phyloP scores from a whole-genome alignment of 768 basidiomycete species.

The Lactarius deliciosus region DNA sequence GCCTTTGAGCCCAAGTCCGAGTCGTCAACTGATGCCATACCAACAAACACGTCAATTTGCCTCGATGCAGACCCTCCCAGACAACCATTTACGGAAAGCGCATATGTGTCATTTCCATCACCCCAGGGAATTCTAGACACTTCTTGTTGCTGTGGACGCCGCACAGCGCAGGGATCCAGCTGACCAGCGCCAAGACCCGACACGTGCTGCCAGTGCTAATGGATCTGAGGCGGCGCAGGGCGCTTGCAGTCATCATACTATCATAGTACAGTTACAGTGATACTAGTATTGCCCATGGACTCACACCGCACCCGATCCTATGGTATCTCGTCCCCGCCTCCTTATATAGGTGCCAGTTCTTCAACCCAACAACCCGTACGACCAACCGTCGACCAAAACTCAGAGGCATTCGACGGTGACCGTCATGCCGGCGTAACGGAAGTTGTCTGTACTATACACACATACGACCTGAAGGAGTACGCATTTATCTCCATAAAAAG shows the following conservation, averaged over 20 bases:
- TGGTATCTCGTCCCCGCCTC: not conserved
- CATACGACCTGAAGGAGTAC: slow-evolving; percentile 6
- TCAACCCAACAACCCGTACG: not conserved
- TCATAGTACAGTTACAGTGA: not conserved
- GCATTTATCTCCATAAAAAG: slow-evolving; percentile 14
- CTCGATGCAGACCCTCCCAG: not conserved
- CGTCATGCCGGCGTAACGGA: not conserved
- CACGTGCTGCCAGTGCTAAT: no score
- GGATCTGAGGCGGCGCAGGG: no score
- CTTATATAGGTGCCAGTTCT: not conserved
- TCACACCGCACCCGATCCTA: not conserved
- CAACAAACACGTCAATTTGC: not conserved
- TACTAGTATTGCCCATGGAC: not conserved
- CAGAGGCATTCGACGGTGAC: not conserved
- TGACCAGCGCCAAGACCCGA: no score
- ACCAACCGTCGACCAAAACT: not conserved
- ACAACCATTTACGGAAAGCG: not conserved
- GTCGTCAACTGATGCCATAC: not conserved
- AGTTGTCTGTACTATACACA: not conserved
- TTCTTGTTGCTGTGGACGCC: no score
- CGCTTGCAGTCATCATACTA: no score
- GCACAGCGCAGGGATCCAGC: no score
- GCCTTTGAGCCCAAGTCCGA: not conserved
- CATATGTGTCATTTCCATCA: not conserved
- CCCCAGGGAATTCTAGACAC: not conserved